Percentiles rank a stretch among this genome's conserved stretches.
Conservation (phyloP, 345 rosid species). For the Noccaea caerulescens region DNA sequence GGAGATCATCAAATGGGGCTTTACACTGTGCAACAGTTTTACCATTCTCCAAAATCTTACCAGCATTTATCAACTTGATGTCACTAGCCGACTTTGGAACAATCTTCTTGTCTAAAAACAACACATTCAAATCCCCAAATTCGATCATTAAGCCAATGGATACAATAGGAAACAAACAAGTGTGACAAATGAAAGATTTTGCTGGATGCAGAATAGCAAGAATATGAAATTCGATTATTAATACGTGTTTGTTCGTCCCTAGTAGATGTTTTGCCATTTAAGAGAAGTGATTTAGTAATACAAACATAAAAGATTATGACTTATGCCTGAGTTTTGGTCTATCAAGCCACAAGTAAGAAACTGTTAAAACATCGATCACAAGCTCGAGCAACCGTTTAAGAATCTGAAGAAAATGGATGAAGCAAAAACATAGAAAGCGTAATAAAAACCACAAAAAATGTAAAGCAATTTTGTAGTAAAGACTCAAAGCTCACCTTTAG, state of each 20-base stretch:
- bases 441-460: neutral
- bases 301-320: neutral
- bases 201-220: neutral
- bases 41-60: conserved; percentile 81
- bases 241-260: too few relatives aligned
- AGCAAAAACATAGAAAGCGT: neutral
- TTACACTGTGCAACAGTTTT: conserved; percentile 89
- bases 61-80: conserved; percentile 88
- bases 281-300: conserved; percentile 13
- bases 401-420: neutral
- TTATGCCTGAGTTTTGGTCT: neutral
- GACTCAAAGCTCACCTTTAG: conserved; percentile 59
- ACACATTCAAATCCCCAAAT: conserved; percentile 21
- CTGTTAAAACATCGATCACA: neutral
- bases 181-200: conserved; percentile 9
- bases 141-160: neutral
- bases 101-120: conserved; percentile 64
- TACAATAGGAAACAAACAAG: neutral
- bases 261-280: neutral
- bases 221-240: neutral
- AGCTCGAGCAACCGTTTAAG: neutral
- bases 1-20: conserved; percentile 77
- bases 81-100: conserved; percentile 81
- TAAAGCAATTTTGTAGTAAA: conserved; percentile 12
- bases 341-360: conserved; percentile 7